Evolutionary conservation across 2,329 filamentous ascomycete species (phyloP).

Genomic region (Penicillium sp.): DNA sequence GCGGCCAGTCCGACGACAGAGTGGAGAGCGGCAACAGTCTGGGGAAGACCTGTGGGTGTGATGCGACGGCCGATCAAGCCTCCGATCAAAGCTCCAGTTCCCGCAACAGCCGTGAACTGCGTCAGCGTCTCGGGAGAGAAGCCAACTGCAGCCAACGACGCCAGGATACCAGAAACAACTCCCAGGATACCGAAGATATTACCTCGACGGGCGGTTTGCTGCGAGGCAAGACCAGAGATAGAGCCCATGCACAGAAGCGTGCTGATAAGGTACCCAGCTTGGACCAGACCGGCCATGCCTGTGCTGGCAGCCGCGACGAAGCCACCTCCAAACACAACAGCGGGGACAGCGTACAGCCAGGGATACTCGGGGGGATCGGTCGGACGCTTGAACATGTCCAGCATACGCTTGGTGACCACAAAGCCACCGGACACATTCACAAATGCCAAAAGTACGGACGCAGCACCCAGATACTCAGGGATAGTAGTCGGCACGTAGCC

Average conservation of each 20-base stretch:
- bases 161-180: conserved; percentile 76
- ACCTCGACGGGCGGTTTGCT: conserved; percentile 76
- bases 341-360: conserved; percentile 79
- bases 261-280: conserved; percentile 82
- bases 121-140: conserved; percentile 73
- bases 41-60: conserved; percentile 80
- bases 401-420: conserved; percentile 87
- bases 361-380: conserved; percentile 86
- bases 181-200: conserved; percentile 85
- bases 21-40: conserved; percentile 84
- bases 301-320: conserved; percentile 76
- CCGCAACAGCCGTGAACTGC: conserved; percentile 74
- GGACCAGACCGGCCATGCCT: conserved; percentile 77
- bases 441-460: conserved; percentile 78
- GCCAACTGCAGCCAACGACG: conserved; percentile 75
- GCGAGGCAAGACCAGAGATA: conserved; percentile 74
- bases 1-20: conserved; percentile 87
- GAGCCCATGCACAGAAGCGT: conserved; percentile 82
- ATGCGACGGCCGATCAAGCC: conserved; percentile 79
- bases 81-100: conserved; percentile 64
- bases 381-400: conserved; percentile 83
- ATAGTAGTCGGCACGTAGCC: conserved; percentile 73
- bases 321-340: conserved; percentile 71
- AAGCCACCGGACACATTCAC: conserved; percentile 88
- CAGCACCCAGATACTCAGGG: conserved; percentile 71